phyloP scores from a whole-genome alignment of 805 yeast genomes.

The Candida silvicultrix region DNA sequence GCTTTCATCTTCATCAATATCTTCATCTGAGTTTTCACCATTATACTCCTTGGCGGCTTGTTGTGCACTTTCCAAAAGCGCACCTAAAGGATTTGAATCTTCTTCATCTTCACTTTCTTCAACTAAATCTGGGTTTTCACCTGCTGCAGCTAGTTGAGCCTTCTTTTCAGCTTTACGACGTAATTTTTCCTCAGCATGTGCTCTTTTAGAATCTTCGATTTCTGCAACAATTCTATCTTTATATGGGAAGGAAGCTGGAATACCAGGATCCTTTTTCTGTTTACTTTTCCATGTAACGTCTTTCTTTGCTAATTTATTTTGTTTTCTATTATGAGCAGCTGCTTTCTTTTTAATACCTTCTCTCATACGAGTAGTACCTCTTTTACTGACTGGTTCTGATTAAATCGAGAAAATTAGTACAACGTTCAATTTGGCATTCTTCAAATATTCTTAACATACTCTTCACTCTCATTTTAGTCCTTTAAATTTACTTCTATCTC shows the following conservation, averaged over 20 bases:
- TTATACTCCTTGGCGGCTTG: constrained; percentile 73
- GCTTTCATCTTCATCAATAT: constrained; percentile 32
- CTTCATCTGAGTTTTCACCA: constrained; percentile 42
- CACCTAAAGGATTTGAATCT: constrained; percentile 58
- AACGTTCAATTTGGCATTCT: not conserved
- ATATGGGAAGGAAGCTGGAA: constrained; percentile 92
- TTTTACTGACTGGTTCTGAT: constrained; percentile 58
- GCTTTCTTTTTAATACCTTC: constrained; percentile 97
- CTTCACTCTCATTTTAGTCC: constrained; percentile 19
- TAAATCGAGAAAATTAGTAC: not conserved
- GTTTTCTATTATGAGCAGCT: constrained; percentile 84
- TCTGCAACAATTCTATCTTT: constrained; percentile 75
- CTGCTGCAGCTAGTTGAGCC: constrained; percentile 32
- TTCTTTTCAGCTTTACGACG: constrained; percentile 42
- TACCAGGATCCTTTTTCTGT: constrained; percentile 83
- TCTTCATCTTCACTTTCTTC: constrained; percentile 35
- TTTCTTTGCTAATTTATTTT: constrained; percentile 73
- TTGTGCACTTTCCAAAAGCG: constrained; percentile 85
- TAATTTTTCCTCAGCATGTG: constrained; percentile 48
- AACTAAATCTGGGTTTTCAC: constrained; percentile 30
- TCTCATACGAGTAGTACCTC: constrained; percentile 87
- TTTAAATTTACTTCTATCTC: not conserved
- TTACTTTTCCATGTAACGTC: constrained; percentile 93
- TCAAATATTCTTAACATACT: constrained; percentile 3
- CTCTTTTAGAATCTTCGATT: constrained; percentile 56